These are phyloP conservation scores for Usnea hakonensis DNA, from an alignment of 495 filamentous ascomycete species.

Conservation along the genomic window DNA sequence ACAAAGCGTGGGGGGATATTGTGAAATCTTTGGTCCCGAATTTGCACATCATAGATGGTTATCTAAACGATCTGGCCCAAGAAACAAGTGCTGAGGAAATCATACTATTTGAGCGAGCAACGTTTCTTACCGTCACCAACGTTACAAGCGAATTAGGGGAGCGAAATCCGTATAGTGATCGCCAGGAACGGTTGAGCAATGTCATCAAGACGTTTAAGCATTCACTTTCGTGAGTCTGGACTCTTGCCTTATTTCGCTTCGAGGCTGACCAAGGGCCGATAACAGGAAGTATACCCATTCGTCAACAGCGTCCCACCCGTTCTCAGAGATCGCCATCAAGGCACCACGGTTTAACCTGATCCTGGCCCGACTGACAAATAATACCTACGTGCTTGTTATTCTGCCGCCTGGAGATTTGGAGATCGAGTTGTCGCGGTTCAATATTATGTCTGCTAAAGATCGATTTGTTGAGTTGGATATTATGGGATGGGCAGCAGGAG, in stretches of 20 bases:
- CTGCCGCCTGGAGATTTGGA: slow-evolving; percentile 80
- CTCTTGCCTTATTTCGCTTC: slow-evolving; percentile 26
- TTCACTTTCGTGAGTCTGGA: slow-evolving; percentile 46
- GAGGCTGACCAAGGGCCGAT: slow-evolving; percentile 17
- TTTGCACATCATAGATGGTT: slow-evolving; percentile 75
- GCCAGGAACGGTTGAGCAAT: slow-evolving; percentile 88
- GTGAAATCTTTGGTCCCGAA: slow-evolving; percentile 96
- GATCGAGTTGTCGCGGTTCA: slow-evolving; percentile 81
- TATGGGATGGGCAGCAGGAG: background rate
- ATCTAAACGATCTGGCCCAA: slow-evolving; percentile 67
- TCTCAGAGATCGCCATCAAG: slow-evolving; percentile 59
- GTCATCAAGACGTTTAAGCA: slow-evolving; percentile 98
- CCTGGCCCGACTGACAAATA: slow-evolving; percentile 84
- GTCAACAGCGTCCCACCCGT: slow-evolving; percentile 47
- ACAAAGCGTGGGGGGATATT: slow-evolving; percentile 95
- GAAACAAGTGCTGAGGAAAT: slow-evolving; percentile 88
- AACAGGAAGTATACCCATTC: slow-evolving; percentile 39
- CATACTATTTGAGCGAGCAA: slow-evolving; percentile 90
- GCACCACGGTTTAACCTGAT: slow-evolving; percentile 80
- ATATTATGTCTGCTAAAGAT: slow-evolving; percentile 74
- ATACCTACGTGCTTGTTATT: slow-evolving; percentile 89
- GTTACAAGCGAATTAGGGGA: slow-evolving; percentile 66
- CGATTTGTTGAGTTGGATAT: slow-evolving; percentile 50
- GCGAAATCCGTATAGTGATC: slow-evolving; percentile 79
- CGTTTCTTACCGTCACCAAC: slow-evolving; percentile 85